Evolutionary conservation across 805 yeast species (phyloP).

Genomic region (Hanseniaspora vineae): DNA sequence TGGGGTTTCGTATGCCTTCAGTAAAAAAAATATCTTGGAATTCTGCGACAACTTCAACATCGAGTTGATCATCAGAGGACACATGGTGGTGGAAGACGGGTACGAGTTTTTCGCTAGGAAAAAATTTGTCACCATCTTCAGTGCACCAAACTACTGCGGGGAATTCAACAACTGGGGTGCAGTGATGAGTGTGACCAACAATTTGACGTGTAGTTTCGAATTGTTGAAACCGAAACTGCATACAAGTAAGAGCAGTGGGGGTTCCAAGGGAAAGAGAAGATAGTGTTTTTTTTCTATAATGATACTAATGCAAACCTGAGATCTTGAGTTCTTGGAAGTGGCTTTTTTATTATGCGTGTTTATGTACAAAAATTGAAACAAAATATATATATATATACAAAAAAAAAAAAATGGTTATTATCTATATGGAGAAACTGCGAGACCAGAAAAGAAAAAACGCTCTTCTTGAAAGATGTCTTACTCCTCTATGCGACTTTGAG

Average conservation of each 20-base stretch:
- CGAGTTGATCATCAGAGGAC: slow-evolving; percentile 72
- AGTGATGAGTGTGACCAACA: slow-evolving; percentile 93
- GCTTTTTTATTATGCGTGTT: too few species aligned
- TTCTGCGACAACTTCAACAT: slow-evolving; percentile 55
- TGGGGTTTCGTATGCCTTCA: slow-evolving; percentile 72
- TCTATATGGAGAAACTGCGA: too few species aligned
- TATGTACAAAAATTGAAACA: too few species aligned
- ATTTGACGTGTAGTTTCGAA: slow-evolving; percentile 75
- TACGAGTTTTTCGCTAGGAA: slow-evolving; percentile 69
- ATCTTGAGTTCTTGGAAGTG: too few species aligned
- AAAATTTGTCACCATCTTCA: slow-evolving; percentile 63
- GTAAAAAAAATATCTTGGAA: slow-evolving; percentile 56
- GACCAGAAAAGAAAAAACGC: too few species aligned
- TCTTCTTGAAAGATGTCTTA: too few species aligned
- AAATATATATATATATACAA: neutral
- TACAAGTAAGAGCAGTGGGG: neutral
- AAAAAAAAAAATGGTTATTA: too few species aligned
- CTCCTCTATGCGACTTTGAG: too few species aligned
- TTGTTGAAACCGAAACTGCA: slow-evolving; percentile 40
- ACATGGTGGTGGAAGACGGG: slow-evolving; percentile 85
- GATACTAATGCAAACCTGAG: too few species aligned
- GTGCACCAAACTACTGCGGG: slow-evolving; percentile 60
- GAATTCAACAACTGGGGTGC: slow-evolving; percentile 85
- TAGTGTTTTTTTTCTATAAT: too few species aligned
- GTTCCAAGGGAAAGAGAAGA: too few species aligned